Base-by-base conservation (phyloP, 2,329 filamentous ascomycete genomes). In the Colletotrichum horii region DNA sequence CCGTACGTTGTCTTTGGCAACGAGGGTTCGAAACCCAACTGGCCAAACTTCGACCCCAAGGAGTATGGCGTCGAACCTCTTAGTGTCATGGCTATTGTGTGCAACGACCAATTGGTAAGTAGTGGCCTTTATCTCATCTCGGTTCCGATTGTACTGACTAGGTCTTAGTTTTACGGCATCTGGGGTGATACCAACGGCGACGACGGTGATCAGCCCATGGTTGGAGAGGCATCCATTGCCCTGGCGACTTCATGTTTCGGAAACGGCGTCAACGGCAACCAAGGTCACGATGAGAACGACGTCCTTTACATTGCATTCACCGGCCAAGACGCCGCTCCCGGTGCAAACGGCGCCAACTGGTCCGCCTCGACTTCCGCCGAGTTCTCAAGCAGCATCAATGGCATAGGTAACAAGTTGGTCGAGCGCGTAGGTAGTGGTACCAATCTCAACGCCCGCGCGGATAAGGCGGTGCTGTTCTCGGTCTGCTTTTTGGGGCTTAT, bases 161-260 rank as follows among this genome's bases (percentile, higher is more conserved):
- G 14, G 14, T 11, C 52, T 1, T 66, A 89, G 87, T 84, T 88
- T 77, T 92, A 92, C 79, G 91, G 90, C 14, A 83, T 92, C 66
- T 93, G 90, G 91, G 91, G 90, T 24, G 91, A 93, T 77, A 89
- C 88, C 38, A 93, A 93, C 76, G 91, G 90, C 58, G 89, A 87
- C 64, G 87, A 89, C 66, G 86, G 87, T 4, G 74, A 80, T 8
- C 80, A 85, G 67, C 83, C 89, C 28, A 82, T 89, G 77, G 87
- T 90, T 1, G 91, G 91, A 48, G 91, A 93, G 78, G 87, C 89
- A 0, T 89, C 89, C 30, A 88, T 93, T 77, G 88, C 90, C 2
- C 84, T 93, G 9, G 91, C 89, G 3, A 89, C 89, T 36, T 84
- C 88, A 24, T 93, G 91, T 80, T 93, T 88, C 79, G 90, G 90